Evolutionary conservation across 2,329 filamentous ascomycete genomes (phyloP).

Genomic region (Thelonectria blattea): DNA sequence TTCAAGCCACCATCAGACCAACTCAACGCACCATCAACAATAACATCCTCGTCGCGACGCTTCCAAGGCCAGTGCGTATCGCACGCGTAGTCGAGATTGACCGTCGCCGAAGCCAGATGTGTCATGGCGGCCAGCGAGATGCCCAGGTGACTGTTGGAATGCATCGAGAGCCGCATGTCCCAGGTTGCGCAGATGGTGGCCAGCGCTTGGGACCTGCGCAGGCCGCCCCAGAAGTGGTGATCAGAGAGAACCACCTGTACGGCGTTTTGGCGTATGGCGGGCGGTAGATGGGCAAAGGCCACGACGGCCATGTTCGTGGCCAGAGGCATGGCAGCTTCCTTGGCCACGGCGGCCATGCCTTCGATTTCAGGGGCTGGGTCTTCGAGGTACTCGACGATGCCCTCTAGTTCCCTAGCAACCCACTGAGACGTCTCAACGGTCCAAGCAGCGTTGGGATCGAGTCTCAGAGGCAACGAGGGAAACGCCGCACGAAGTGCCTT

Average conservation of each 20-base stretch:
- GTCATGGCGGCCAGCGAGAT: constrained; percentile 53
- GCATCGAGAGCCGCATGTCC: constrained; percentile 50
- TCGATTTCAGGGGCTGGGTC: constrained; percentile 49
- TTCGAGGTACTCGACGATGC: constrained; percentile 48
- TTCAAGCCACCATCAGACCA: constrained; percentile 46
- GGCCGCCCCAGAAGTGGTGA: constrained; percentile 52
- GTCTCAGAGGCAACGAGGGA: constrained; percentile 43
- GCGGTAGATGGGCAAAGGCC: constrained; percentile 47
- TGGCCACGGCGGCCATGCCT: constrained; percentile 51
- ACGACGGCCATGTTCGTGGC: constrained; percentile 53
- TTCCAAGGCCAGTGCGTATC: constrained; percentile 55
- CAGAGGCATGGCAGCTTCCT: constrained; percentile 48
- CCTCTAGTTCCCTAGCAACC: constrained; percentile 46
- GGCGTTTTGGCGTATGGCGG: constrained; percentile 46
- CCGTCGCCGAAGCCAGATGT: constrained; percentile 48
- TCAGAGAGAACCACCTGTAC: constrained; percentile 50
- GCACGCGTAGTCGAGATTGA: constrained; percentile 51
- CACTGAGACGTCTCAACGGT: constrained; percentile 47
- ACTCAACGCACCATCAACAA: constrained; percentile 44
- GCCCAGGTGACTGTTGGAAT: constrained; percentile 51
- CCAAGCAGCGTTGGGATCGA: constrained; percentile 49
- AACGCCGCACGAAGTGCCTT: constrained; percentile 47
- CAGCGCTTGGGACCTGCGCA: constrained; percentile 48
- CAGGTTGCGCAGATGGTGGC: constrained; percentile 48
- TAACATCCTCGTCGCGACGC: constrained; percentile 48